Evolutionary conservation across 257 asterid genomes (phyloP).

Genomic region (Jacaranda mimosifolia): DNA sequence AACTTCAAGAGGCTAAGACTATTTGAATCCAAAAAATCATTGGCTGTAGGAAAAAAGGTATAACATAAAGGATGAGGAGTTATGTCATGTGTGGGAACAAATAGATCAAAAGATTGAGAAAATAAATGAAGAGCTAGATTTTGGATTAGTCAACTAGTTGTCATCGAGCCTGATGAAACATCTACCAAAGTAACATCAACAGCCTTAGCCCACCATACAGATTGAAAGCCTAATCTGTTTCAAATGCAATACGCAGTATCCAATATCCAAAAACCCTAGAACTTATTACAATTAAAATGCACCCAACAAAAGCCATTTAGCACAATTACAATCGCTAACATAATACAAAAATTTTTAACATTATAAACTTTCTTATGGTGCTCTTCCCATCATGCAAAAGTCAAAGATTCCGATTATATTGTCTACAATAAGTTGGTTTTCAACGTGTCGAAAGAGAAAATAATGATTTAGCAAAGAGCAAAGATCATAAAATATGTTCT

Average conservation of each 20-base stretch:
- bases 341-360: slow-evolving; percentile 2
- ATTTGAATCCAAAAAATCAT: neutral
- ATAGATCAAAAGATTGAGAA: neutral
- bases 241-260: slow-evolving; percentile 7
- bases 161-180: slow-evolving; percentile 8
- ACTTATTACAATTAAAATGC: slow-evolving; percentile 15
- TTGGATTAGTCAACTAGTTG: too few species aligned
- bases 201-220: slow-evolving; percentile 16
- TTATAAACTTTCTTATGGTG: neutral
- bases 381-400: slow-evolving; percentile 4
- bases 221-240: slow-evolving; percentile 7
- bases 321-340: neutral
- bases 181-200: slow-evolving; percentile 18
- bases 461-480: too few species aligned
- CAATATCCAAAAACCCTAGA: slow-evolving; percentile 5
- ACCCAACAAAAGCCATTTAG: slow-evolving; percentile 2
- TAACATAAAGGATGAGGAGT: neutral
- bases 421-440: slow-evolving; percentile 13
- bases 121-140: neutral
- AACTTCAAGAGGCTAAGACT: neutral
- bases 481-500: neutral
- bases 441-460: slow-evolving; percentile 13
- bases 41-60: neutral
- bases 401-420: slow-evolving; percentile 1
- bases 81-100: neutral